A percentile compares a stretch with the other conserved stretches of the same genome.
Conservation (phyloP, 1,284 basidiomycete genomes). For the Heterobasidion parviporum region DNA sequence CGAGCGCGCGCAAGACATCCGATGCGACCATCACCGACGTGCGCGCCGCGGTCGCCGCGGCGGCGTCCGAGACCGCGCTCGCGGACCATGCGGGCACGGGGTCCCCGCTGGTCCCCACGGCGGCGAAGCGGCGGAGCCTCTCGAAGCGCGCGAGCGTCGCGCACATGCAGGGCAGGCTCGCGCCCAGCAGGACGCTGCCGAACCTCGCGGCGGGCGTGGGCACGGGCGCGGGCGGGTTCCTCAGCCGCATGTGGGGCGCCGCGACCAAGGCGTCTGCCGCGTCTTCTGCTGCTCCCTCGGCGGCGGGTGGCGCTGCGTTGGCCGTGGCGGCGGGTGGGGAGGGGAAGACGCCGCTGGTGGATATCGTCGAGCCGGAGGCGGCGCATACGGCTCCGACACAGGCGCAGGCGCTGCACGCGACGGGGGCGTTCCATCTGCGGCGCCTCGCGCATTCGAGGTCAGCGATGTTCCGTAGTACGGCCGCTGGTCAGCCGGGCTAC, state of each 20-base stretch:
- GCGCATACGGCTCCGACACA: slow-evolving; percentile 16
- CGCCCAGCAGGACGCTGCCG: slow-evolving; percentile 36
- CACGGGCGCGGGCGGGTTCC: slow-evolving; percentile 42
- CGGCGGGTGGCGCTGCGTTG: slow-evolving; percentile 11
- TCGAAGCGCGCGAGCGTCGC: slow-evolving; percentile 2
- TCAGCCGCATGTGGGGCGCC: slow-evolving; percentile 61
- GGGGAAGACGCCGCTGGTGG: slow-evolving; percentile 19
- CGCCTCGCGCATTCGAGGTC: slow-evolving; percentile 37
- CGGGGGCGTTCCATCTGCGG: slow-evolving; percentile 17
- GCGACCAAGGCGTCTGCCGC: slow-evolving; percentile 35
- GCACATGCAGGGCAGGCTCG: slow-evolving; percentile 12
- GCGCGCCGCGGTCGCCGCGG: slow-evolving; percentile 10
- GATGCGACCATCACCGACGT: slow-evolving; percentile 23
- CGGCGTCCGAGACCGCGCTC: slow-evolving; percentile 31
- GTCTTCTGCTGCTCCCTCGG: slow-evolving; percentile 24
- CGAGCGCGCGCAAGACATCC: slow-evolving; percentile 20
- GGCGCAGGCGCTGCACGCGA: slow-evolving; percentile 18
- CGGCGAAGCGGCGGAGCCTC: background rate
- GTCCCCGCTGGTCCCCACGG: background rate
- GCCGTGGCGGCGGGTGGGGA: slow-evolving; percentile 18
- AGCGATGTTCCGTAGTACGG: slow-evolving; percentile 27
- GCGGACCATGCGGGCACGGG: slow-evolving; percentile 14
- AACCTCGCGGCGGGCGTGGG: slow-evolving; percentile 16
- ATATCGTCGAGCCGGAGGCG: slow-evolving; percentile 5
- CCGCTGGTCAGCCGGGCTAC: background rate